Base-by-base conservation (phyloP, 2,329 filamentous ascomycete species). In the Camillea tinctor region DNA sequence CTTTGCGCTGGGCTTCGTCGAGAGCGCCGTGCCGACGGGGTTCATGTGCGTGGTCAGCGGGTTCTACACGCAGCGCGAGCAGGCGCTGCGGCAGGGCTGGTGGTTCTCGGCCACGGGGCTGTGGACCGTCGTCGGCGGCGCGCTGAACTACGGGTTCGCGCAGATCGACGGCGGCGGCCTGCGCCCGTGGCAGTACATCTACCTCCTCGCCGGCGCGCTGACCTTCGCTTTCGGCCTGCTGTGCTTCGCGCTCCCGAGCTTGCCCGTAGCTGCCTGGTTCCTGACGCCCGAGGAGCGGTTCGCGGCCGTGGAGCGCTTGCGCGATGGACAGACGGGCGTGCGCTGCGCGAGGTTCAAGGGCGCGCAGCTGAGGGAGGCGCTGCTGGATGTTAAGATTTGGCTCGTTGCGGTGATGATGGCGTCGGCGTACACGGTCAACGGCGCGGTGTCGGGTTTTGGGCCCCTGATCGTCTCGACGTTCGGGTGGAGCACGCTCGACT, bases 381-480 rank as follows among this genome's bases (percentile, higher is more conserved):
- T 85, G 0, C 65, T 82, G 1, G 88, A 90, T 65, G 61, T 82
- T 55, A 90, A 89, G 68, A 74, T 88, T 23, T 90, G 84, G 79
- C 78, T 90, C 1, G 75, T 90, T 3, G 81, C 81, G 8, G 67
- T 90, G 23, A 90, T 89, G 80, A 90, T 90, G 87, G 85, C 84
- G 1, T 84, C 86, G 0, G 87, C 87, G 62, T 89, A 91, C 67
- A 89, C 87, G 0, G 84, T 91, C 61, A 91, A 91, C 67, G 88
- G 88, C 9, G 89, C 88, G 6, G 85, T 91, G 11, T 84, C 81
- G 40, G 88, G 88, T 1, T 91, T 91, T 68, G 88, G 88, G 0
- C 88, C 88, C 0, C 75, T 91, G 1, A 91, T 91, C 61, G 88
- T 92, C 1, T 86, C 82, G 1, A 91, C 88, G 0, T 91, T 91